Evolutionary conservation across 2,329 filamentous ascomycete species (phyloP).

Genomic region (Fusarium buharicum): DNA sequence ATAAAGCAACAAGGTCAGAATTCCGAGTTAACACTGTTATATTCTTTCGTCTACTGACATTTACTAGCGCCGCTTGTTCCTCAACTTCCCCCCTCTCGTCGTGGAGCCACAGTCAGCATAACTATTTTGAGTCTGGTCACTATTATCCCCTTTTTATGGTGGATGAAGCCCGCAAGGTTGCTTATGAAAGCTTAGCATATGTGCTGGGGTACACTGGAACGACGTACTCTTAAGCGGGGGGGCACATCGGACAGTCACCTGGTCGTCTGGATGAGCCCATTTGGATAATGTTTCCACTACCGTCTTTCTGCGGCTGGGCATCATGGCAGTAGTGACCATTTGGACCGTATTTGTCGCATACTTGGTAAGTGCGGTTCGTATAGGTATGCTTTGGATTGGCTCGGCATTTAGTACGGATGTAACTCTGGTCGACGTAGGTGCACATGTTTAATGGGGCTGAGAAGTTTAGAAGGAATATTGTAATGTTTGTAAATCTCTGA

Average conservation of each 20-base stretch:
- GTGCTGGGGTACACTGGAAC: neutral
- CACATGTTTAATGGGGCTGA: neutral
- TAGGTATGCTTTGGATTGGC: neutral
- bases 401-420: neutral
- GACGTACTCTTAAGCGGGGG: neutral
- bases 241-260: neutral
- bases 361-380: neutral
- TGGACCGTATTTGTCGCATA: neutral
- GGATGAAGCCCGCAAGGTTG: too few relatives aligned
- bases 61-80: too few relatives aligned
- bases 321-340: neutral
- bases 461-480: too few relatives aligned
- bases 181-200: neutral
- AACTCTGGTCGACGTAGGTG: neutral
- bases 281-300: neutral
- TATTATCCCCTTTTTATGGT: too few relatives aligned
- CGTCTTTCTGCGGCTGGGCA: neutral
- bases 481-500: too few relatives aligned
- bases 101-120: too few relatives aligned
- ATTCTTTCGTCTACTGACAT: too few relatives aligned
- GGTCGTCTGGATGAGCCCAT: neutral
- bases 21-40: too few relatives aligned
- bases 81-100: too few relatives aligned
- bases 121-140: too few relatives aligned
- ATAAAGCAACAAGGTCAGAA: too few relatives aligned